phyloP scores from a whole-genome alignment of 352 stramenopile genomes.

The Phytophthora crassamura region DNA sequence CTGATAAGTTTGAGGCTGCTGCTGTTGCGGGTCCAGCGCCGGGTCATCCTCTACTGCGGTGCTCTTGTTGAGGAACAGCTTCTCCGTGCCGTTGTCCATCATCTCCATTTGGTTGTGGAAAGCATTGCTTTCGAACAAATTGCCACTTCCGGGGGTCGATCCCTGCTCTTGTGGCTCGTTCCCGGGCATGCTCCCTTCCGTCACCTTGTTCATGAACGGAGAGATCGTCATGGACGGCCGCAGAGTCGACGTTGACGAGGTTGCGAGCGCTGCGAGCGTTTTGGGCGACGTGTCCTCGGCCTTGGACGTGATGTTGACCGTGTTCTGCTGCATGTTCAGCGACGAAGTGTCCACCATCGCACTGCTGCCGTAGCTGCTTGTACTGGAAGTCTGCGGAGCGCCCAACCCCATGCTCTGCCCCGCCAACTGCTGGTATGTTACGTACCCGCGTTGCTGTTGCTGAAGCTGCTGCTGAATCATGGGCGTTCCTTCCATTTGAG shows the following conservation, averaged over 20 bases:
- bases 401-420: constrained; percentile 34
- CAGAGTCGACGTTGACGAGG: constrained; percentile 43
- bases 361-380: constrained; percentile 33
- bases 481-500: constrained; percentile 54
- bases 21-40: constrained; percentile 30
- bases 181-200: constrained; percentile 8
- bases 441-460: constrained; percentile 47
- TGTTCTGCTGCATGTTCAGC: constrained; percentile 46
- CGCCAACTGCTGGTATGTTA: constrained; percentile 47
- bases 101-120: constrained; percentile 81
- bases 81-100: constrained; percentile 40
- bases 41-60: constrained; percentile 41
- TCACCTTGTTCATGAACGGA: constrained; percentile 80
- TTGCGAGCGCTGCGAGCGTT: constrained; percentile 40
- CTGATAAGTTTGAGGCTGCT: constrained; percentile 27
- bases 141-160: constrained; percentile 37
- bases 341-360: constrained; percentile 27
- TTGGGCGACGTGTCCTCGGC: constrained; percentile 47
- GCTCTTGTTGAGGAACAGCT: constrained; percentile 49
- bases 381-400: constrained; percentile 24
- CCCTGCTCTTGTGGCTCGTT: constrained; percentile 31
- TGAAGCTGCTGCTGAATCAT: constrained; percentile 49
- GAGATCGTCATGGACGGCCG: constrained; percentile 71
- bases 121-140: constrained; percentile 76
- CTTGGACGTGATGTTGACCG: constrained; percentile 46